Evolutionary conservation across 2,329 filamentous ascomycete species (phyloP).

Genomic region (Pseudocercospora fuligena): DNA sequence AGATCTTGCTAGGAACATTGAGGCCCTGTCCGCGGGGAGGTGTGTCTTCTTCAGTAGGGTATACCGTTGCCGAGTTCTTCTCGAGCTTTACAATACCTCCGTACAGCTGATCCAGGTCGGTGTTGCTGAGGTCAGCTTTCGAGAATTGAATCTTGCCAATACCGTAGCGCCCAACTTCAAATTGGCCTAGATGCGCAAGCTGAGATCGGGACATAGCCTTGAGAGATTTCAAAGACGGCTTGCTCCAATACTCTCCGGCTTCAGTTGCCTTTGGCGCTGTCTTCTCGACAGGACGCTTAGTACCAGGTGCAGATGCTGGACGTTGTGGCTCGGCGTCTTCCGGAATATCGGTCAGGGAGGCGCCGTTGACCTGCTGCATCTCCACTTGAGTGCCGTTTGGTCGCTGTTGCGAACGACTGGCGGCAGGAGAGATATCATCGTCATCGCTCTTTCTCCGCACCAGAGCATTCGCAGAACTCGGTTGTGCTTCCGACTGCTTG

Average conservation of each 20-base stretch:
- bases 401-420: slow-evolving; percentile 39
- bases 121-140: slow-evolving; percentile 69
- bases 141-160: slow-evolving; percentile 80
- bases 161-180: slow-evolving; percentile 80
- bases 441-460: slow-evolving; percentile 50
- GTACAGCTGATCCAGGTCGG: slow-evolving; percentile 80
- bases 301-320: slow-evolving; percentile 32
- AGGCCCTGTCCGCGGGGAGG: slow-evolving; percentile 84
- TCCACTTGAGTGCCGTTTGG: slow-evolving; percentile 55
- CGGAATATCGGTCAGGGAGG: slow-evolving; percentile 70
- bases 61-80: slow-evolving; percentile 84
- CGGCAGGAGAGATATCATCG: slow-evolving; percentile 57
- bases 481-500: slow-evolving; percentile 46
- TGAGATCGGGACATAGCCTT: slow-evolving; percentile 79
- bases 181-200: slow-evolving; percentile 72
- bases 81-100: slow-evolving; percentile 74
- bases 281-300: slow-evolving; percentile 26
- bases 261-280: slow-evolving; percentile 19
- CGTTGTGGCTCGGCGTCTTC: slow-evolving; percentile 63
- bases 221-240: slow-evolving; percentile 74
- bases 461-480: slow-evolving; percentile 49
- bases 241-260: slow-evolving; percentile 85
- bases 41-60: slow-evolving; percentile 75
- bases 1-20: slow-evolving; percentile 87
- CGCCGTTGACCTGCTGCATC: slow-evolving; percentile 67